phyloP scores from a whole-genome alignment of 148 eudicot species.

The Chenopodium suecicum region DNA sequence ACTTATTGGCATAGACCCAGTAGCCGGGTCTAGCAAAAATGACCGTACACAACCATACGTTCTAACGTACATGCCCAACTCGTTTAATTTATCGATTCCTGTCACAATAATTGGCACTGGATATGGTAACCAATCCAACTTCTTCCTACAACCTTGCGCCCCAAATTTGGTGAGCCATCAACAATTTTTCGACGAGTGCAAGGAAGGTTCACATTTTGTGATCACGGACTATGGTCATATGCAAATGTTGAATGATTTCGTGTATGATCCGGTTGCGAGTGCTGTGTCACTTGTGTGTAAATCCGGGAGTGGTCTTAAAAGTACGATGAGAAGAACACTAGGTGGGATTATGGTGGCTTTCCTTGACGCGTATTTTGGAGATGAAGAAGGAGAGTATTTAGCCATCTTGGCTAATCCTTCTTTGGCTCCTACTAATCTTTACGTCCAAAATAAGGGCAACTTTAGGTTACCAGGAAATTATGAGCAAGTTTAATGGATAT shows the following conservation, averaged over 20 bases:
- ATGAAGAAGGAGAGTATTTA: not conserved
- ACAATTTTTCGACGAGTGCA: not conserved
- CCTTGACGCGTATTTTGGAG: not conserved
- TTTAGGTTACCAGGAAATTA: not conserved
- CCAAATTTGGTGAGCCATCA: slow-evolving; percentile 1
- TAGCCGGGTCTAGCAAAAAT: slow-evolving; percentile 29
- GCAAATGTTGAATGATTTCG: not conserved
- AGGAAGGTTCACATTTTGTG: not conserved
- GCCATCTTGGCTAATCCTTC: not conserved
- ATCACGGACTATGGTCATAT: not conserved
- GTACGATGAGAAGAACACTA: not conserved
- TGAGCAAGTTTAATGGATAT: not conserved
- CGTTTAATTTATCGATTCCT: slow-evolving; percentile 9
- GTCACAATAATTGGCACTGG: slow-evolving; percentile 6
- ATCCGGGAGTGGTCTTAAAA: not conserved
- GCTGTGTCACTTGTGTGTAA: not conserved
- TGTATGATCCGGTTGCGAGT: not conserved
- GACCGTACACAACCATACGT: not conserved
- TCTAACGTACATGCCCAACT: slow-evolving; percentile 7
- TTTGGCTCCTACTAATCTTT: slow-evolving; percentile 9
- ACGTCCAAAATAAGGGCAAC: not conserved
- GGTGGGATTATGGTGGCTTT: slow-evolving; percentile 8
- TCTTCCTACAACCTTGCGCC: not conserved
- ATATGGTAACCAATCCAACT: not conserved
- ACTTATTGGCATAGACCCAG: slow-evolving; percentile 46